Evolutionary conservation across 140 eudicot genomes (phyloP), one percentile per base, ranked within the genome.

Genomic region (Bidens hawaiensis): DNA sequence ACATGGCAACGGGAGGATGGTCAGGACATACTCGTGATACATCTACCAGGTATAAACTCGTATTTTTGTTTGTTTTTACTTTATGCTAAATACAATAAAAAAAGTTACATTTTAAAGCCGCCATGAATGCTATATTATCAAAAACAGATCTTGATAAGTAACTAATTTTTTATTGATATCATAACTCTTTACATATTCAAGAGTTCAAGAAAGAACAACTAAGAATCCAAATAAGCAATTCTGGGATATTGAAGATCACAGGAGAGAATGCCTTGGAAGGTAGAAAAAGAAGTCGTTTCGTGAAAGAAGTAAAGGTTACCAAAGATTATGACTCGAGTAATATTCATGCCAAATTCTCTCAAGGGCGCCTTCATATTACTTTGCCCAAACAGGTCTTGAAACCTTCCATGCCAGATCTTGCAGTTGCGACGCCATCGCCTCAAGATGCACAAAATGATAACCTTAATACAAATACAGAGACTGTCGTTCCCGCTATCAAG

Each of bases 191-290:
- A 24, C 6, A 12, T 74, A 26, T 28, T 66, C 2, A 62, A 88
- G 95, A 72, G 5, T 89, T 85, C 73, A 89, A 78, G 60, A 82
- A 82, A 57, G 84, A 89, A 13, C 84, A 82, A 21, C 70, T 89
- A 53, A 76, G 68, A 60, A 85, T 89, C 14, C 86, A 76, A 16
- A 62, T 89, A 25, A 82, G 71, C 77, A 89, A 62, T 22, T 45
- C 34, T 0, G 82, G 95, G 4, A 56, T 83, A 27, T 70, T 89
- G 13, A 82, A 89, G 69, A 77, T 89, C 9, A 75, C 84, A 0
- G 97, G 97, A 45, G 95, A 85, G 65, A 73, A 72, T 5, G 55
- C 64, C 0, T 3, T 56, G 6, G 81, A 71, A 19, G 75, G 70
- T 48, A 30, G 43, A 46, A 75, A 56, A 52, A 28, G 62, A 55